Conservation (phyloP, 2,329 filamentous ascomycete species). For the Microsporum canis region DNA sequence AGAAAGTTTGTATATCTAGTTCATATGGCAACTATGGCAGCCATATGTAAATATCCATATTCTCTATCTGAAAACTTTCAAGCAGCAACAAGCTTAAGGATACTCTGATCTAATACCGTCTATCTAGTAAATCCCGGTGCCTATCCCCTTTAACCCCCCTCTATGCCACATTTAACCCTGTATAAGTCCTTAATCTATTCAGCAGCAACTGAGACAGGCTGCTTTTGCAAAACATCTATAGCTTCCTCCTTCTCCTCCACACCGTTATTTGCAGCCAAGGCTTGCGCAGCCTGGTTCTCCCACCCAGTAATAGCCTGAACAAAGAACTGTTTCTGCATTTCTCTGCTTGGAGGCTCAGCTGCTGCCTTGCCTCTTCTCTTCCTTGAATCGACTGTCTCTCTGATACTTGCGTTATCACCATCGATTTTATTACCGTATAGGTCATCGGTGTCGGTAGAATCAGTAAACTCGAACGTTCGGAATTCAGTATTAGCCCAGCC, state of each 20-base stretch:
- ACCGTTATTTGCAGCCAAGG: slow-evolving; percentile 3
- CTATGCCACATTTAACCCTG: neutral
- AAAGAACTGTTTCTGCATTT: slow-evolving; percentile 31
- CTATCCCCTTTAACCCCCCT: neutral
- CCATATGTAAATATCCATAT: too few relatives aligned
- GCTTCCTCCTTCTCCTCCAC: slow-evolving; percentile 6
- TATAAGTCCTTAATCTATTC: neutral
- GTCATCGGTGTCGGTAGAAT: slow-evolving; percentile 41
- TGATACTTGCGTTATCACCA: slow-evolving; percentile 31
- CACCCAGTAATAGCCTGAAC: slow-evolving; percentile 31
- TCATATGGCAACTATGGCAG: too few relatives aligned
- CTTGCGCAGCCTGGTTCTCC: slow-evolving; percentile 25
- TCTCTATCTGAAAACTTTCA: too few relatives aligned
- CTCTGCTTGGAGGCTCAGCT: slow-evolving; percentile 19
- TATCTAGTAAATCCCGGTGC: neutral
- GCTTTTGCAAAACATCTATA: slow-evolving; percentile 9
- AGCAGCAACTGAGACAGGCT: slow-evolving; percentile 1
- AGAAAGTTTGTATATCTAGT: neutral
- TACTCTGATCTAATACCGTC: too few relatives aligned
- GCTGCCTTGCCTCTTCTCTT: slow-evolving; percentile 28
- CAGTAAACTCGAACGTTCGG: slow-evolving; percentile 55
- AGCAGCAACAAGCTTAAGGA: too few relatives aligned
- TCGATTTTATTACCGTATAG: slow-evolving; percentile 26
- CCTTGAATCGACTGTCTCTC: slow-evolving; percentile 34
- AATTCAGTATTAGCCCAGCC: slow-evolving; percentile 65